These are phyloP conservation scores for Sporobolomyces pararoseus DNA, from an alignment of 768 basidiomycete species.

Conservation along the genomic window DNA sequence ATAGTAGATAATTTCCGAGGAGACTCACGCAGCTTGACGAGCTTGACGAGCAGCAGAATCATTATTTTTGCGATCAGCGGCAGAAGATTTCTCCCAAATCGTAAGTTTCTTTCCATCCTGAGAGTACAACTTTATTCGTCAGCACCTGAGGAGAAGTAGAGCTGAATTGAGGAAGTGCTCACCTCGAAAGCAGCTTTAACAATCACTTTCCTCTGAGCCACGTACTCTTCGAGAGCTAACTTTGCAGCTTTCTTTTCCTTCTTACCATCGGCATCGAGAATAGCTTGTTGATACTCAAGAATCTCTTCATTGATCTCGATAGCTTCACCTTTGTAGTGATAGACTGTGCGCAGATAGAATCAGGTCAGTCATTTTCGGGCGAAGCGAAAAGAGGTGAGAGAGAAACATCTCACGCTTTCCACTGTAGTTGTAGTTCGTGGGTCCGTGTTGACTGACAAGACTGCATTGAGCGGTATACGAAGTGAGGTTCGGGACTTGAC, in stretches of 20 bases:
- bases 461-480: neutral
- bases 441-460: neutral
- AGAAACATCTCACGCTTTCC: neutral
- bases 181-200: neutral
- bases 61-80: neutral
- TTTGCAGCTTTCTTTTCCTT: neutral
- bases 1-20: neutral
- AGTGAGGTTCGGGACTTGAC: neutral
- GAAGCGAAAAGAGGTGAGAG: neutral
- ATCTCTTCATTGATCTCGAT: neutral
- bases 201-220: neutral
- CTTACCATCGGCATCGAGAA: neutral
- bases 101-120: constrained; percentile 3
- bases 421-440: neutral
- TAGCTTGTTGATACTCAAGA: neutral
- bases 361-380: neutral
- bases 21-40: neutral
- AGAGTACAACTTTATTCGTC: neutral
- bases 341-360: neutral
- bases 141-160: neutral
- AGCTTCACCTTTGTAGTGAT: neutral
- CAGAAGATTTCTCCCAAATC: neutral
- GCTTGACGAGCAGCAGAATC: neutral
- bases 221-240: neutral
- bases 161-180: neutral